These are phyloP conservation scores for Xylariaceae sp. DNA, from an alignment of 2,329 filamentous ascomycete genomes.

Conservation along the genomic window DNA sequence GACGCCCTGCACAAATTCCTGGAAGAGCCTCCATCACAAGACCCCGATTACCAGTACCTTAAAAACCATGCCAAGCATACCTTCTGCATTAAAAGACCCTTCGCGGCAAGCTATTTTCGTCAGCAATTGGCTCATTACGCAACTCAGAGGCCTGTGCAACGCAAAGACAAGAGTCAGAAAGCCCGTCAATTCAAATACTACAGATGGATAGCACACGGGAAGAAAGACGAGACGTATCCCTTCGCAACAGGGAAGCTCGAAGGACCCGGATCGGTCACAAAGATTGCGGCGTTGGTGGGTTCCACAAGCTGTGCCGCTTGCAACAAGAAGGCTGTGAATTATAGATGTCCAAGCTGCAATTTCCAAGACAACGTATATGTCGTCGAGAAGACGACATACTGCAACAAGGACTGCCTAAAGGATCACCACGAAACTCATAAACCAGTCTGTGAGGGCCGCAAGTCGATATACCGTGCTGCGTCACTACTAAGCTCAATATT, in stretches of 20 bases:
- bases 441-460: constrained; percentile 12
- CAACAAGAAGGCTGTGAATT: constrained; percentile 17
- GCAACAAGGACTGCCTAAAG: constrained; percentile 25
- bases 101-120: constrained; percentile 3
- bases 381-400: constrained; percentile 22
- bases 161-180: constrained; percentile 25
- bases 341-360: constrained; percentile 19
- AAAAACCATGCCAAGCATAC: background rate
- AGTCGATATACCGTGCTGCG: constrained; percentile 11
- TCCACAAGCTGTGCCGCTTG: constrained; percentile 13
- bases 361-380: constrained; percentile 9
- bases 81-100: background rate
- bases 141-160: background rate
- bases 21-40: constrained; percentile 4
- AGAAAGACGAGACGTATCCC: constrained; percentile 23
- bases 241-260: background rate
- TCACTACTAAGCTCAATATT: constrained; percentile 13
- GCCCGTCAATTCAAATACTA: constrained; percentile 23
- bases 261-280: constrained; percentile 2
- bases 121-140: constrained; percentile 19
- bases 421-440: constrained; percentile 13
- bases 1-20: background rate
- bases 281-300: background rate
- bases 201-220: constrained; percentile 23
- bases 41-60: constrained; percentile 16